These are phyloP conservation scores for Monascus ruber DNA, from an alignment of 2,329 filamentous ascomycete species.

Conservation along the genomic window DNA sequence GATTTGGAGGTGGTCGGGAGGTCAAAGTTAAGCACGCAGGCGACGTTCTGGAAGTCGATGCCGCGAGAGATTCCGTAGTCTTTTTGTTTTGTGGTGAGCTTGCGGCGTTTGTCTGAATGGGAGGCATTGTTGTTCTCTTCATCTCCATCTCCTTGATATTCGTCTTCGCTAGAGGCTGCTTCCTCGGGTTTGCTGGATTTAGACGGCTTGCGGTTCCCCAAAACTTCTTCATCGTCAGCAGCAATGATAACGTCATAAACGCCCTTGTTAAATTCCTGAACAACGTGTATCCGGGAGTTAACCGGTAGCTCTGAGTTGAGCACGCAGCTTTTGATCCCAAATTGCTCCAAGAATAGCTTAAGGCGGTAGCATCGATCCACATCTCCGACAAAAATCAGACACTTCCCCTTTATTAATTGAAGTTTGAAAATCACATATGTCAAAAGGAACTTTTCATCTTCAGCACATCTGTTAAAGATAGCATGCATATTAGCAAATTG, in stretches of 20 bases:
- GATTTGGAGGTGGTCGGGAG: slow-evolving; percentile 78
- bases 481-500: slow-evolving; percentile 8
- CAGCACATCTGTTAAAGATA: slow-evolving; percentile 52
- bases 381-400: slow-evolving; percentile 72
- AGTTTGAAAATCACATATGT: slow-evolving; percentile 93
- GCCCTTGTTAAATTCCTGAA: slow-evolving; percentile 93
- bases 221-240: slow-evolving; percentile 77
- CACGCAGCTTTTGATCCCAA: slow-evolving; percentile 85
- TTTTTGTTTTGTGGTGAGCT: slow-evolving; percentile 57
- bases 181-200: slow-evolving; percentile 10
- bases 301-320: slow-evolving; percentile 90
- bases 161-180: slow-evolving; percentile 28
- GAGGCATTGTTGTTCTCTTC: slow-evolving; percentile 18
- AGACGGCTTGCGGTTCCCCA: slow-evolving; percentile 43
- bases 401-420: slow-evolving; percentile 86
- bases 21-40: slow-evolving; percentile 94
- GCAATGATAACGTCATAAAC: slow-evolving; percentile 98
- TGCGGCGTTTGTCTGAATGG: slow-evolving; percentile 47
- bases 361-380: slow-evolving; percentile 83
- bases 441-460: slow-evolving; percentile 93
- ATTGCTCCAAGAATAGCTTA: slow-evolving; percentile 93
- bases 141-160: slow-evolving; percentile 13
- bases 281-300: slow-evolving; percentile 84
- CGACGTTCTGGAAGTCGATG: slow-evolving; percentile 93
- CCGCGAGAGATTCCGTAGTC: slow-evolving; percentile 94